Conservation (phyloP, 2,329 filamentous ascomycete species). For the Tetracladium maxilliforme region DNA sequence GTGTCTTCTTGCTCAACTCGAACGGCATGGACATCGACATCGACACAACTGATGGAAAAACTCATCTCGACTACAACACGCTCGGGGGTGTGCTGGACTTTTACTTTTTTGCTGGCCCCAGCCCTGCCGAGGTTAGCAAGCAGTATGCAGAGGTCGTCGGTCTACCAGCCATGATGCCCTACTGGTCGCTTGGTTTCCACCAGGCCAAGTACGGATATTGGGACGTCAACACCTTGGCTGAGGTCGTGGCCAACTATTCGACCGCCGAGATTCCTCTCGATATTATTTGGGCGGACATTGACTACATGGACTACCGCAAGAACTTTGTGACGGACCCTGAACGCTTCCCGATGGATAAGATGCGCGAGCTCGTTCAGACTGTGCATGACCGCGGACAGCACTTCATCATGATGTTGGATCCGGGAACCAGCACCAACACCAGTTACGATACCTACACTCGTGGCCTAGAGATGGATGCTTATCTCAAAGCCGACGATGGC, state of each 20-base stretch:
- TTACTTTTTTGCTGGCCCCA: conserved; percentile 47
- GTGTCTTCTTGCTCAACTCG: conserved; percentile 57
- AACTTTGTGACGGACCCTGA: conserved; percentile 51
- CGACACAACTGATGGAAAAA: conserved; percentile 40
- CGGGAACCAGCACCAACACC: conserved; percentile 35
- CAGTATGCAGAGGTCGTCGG: conserved; percentile 45
- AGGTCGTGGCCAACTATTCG: conserved; percentile 54
- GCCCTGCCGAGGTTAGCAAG: conserved; percentile 38
- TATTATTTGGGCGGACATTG: conserved; percentile 53
- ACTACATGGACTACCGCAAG: conserved; percentile 40
- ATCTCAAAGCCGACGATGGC: conserved; percentile 36
- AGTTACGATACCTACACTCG: conserved; percentile 37
- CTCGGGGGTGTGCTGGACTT: conserved; percentile 65
- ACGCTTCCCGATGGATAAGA: conserved; percentile 43
- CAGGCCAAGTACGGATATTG: conserved; percentile 50
- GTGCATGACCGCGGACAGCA: conserved; percentile 54
- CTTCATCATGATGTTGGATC: conserved; percentile 69
- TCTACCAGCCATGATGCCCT: conserved; percentile 44
- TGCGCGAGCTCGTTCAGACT: conserved; percentile 51
- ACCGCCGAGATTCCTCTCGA: conserved; percentile 51
- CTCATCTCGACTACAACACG: conserved; percentile 67
- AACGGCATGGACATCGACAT: conserved; percentile 70
- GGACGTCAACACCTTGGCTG: conserved; percentile 50
- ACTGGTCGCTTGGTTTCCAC: conserved; percentile 49
- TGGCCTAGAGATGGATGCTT: conserved; percentile 31